Conservation (phyloP, 768 basidiomycete genomes). For the Kwoniella shandongensis region DNA sequence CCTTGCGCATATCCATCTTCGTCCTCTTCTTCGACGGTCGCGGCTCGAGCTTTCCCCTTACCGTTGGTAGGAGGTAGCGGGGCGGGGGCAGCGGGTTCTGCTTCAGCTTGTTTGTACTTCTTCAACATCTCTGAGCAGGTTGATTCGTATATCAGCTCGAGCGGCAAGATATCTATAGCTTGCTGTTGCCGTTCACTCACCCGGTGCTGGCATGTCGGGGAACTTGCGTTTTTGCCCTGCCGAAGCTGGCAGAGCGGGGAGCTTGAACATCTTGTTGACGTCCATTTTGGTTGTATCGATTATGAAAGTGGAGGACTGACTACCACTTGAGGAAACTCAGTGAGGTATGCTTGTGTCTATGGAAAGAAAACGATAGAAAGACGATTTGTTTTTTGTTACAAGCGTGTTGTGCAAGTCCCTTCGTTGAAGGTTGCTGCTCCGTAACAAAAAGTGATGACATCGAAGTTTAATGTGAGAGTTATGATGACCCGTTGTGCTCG, state of each 20-base stretch:
- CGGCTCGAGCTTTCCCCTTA: slow-evolving; percentile 29
- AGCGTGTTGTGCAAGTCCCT: too few species aligned
- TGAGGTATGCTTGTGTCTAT: too few species aligned
- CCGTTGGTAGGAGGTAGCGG: slow-evolving; percentile 23
- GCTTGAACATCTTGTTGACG: slow-evolving; percentile 50
- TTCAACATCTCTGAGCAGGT: slow-evolving; percentile 38
- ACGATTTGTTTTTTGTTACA: too few species aligned
- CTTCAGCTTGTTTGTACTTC: slow-evolving; percentile 25
- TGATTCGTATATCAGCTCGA: slow-evolving; percentile 7
- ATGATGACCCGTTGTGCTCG: too few species aligned
- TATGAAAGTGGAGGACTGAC: too few species aligned
- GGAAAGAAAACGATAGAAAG: too few species aligned
- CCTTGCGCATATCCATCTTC: slow-evolving; percentile 59
- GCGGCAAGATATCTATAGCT: background rate
- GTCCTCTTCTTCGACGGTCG: slow-evolving; percentile 60
- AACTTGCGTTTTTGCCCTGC: slow-evolving; percentile 44
- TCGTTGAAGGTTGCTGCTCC: too few species aligned
- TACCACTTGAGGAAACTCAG: too few species aligned
- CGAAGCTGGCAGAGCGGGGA: slow-evolving; percentile 42
- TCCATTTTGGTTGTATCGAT: slow-evolving; percentile 30
- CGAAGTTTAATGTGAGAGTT: too few species aligned
- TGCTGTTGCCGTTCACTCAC: slow-evolving; percentile 18
- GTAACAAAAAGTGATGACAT: slow-evolving; percentile 16
- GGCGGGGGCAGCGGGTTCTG: slow-evolving; percentile 7
- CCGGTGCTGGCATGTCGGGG: slow-evolving; percentile 32